Base-by-base conservation (phyloP, 768 basidiomycete genomes). In the Candolleomyces aberdarensis region DNA sequence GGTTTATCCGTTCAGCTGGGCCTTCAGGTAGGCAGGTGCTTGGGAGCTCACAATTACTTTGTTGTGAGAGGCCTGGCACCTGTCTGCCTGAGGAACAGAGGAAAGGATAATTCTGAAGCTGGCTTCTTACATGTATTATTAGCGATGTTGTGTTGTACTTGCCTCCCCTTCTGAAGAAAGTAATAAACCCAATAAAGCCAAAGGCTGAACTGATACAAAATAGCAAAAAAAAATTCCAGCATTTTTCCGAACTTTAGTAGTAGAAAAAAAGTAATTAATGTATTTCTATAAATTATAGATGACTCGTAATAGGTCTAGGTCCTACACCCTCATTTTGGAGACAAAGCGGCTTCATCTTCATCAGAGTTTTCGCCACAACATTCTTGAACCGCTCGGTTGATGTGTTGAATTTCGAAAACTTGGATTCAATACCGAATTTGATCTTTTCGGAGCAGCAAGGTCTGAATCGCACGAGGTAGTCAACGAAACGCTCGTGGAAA, bases 361-460 rank as follows among this genome's bases (percentile, higher is more conserved):
- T 69, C 64, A 98, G 69, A 17, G 89, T 86, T 56, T 81, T 77
- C 17, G 75, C 70, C 52, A 96, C 74, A 22, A 83, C 82, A 50
- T 77, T 69, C 66, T 89, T 87, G 71, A 96, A 91, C 26, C 60
- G 58, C 8, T 77, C 71, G 14, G 94, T 96, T 15, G 91, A 91
- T 17, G 94, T 96, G 17, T 75, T 67, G 4, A 80, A 69, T 62
- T 80, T 85, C 5, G 89, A 89, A 62, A 80, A 75, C 72, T 98
- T 98, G 48, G 90, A 92, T 71, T 98, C 96, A 69, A 97, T 86
- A 2, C 96, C 95, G 75, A 97, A 95, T 73, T 94, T 96, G 69
- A 98, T 79, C 60, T 78, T 47, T 87, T 75, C 14, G 88, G 85
- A 14, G 88, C 92, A 59, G 91, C 83, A 60, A 96, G 83, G 72